Evolutionary conservation across 495 filamentous ascomycete genomes (phyloP), one percentile per base, ranked within the genome.

Genomic region (Xylaria longipes): DNA sequence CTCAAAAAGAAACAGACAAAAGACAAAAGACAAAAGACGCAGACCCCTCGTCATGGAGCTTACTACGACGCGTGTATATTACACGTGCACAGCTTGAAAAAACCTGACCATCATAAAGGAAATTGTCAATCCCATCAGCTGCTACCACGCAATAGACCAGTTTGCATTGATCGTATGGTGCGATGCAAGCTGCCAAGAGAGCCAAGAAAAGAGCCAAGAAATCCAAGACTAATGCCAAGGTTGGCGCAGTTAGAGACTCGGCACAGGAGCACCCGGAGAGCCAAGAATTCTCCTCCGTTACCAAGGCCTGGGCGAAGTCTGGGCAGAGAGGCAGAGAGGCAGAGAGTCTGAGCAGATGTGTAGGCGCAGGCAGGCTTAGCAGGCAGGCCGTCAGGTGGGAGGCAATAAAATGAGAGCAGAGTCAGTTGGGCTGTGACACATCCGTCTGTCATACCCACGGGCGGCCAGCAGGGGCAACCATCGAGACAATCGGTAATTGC

Each of bases 401-500:
- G 25, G 20, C 31, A 37, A 37, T n/a, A 37, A 35, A 60, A 60
- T 37, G 57, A 37, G 12, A 12, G 57, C 3, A 25, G 15, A 35
- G 20, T 37, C 57, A 60, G 33, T 37, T 60, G 57, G 57, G 31
- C 33, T 60, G 33, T 45, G 43, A 52, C 63, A 66, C 63, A 66
- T 66, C 37, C 52, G 63, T 29, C 45, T 66, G 63, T 66, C 63
- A 66, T 52, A 66, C 63, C 22, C 63, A 37, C 60, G 9, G 33
- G 17, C 15, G 46, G 29, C 43, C 20, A 14, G 37, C 35, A 54
- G 46, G 58, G 57, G 37, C 57, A 11, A 22, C 31, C 54, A 67
- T 74, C 71, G 73, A 78, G 76, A 78, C 75, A 78, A 77, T 78
- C 77, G 75, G 68, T 76, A 78, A 80, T 43, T 63, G 60, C 60